Evolutionary conservation across 345 rosid species (phyloP).

Genomic region (Carallia brachiata): DNA sequence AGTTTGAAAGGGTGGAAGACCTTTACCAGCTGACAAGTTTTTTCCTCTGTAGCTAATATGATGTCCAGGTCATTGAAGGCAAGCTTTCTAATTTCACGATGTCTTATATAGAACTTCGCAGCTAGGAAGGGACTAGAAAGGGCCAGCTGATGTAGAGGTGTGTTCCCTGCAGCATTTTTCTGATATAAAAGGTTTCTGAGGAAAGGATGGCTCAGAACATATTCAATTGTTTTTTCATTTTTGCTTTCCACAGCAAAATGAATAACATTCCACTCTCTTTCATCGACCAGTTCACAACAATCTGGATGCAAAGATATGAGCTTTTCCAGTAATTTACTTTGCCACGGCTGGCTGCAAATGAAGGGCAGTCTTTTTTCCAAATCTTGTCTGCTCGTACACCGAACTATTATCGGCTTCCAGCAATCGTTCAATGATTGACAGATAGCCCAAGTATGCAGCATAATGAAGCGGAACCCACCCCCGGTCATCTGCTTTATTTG

Average conservation of each 20-base stretch:
- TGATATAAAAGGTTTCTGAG: conserved; percentile 9
- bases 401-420: not conserved
- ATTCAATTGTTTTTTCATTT: not conserved
- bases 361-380: conserved; percentile 9
- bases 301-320: conserved; percentile 2
- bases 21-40: not conserved
- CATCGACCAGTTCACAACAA: conserved; percentile 17
- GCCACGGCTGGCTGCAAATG: conserved; percentile 8
- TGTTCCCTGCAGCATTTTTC: conserved; percentile 14
- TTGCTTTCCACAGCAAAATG: conserved; percentile 13
- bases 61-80: not conserved
- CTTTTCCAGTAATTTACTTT: not conserved
- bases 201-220: not conserved
- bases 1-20: not conserved
- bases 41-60: not conserved
- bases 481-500: conserved; percentile 7
- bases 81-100: not conserved
- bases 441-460: conserved; percentile 5
- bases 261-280: conserved; percentile 8
- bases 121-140: not conserved
- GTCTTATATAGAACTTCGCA: not conserved
- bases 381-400: not conserved
- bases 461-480: conserved; percentile 26
- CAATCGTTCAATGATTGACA: not conserved
- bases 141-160: conserved; percentile 14